Evolutionary conservation across 805 yeast genomes (phyloP).

Genomic region (Ogataea henricii): DNA sequence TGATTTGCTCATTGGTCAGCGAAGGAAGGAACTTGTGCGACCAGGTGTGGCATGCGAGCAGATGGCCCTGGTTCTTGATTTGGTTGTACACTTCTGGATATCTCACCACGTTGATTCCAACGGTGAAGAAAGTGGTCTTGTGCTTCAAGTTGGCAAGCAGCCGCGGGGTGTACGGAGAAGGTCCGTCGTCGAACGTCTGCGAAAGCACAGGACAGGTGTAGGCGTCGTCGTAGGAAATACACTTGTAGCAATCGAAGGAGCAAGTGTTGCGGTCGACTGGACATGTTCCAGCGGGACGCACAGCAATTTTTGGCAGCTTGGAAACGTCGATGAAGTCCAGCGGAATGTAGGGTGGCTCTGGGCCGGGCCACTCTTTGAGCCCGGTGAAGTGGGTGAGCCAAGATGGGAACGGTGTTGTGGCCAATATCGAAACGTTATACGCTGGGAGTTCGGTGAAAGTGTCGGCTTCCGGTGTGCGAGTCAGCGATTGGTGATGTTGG

Average conservation of each 20-base stretch:
- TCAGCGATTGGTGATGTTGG: neutral
- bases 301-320: conserved; percentile 49
- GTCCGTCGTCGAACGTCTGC: conserved; percentile 96
- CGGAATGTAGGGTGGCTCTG: conserved; percentile 86
- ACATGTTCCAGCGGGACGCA: conserved; percentile 63
- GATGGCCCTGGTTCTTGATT: conserved; percentile 64
- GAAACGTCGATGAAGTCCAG: conserved; percentile 65
- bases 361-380: conserved; percentile 77
- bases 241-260: conserved; percentile 83
- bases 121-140: conserved; percentile 78
- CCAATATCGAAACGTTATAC: conserved; percentile 29
- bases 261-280: conserved; percentile 55
- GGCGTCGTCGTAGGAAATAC: conserved; percentile 76
- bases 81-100: conserved; percentile 71
- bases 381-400: conserved; percentile 84
- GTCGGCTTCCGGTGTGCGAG: conserved; percentile 1
- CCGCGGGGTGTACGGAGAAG: conserved; percentile 67
- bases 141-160: conserved; percentile 53
- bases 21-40: conserved; percentile 83
- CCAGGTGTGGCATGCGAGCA: conserved; percentile 91
- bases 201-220: conserved; percentile 71
- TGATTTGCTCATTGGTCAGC: conserved; percentile 73
- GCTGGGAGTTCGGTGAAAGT: conserved; percentile 19
- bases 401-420: conserved; percentile 53
- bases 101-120: conserved; percentile 78